Conservation (phyloP, 345 rosid genomes). For the Eutrema japonicum region DNA sequence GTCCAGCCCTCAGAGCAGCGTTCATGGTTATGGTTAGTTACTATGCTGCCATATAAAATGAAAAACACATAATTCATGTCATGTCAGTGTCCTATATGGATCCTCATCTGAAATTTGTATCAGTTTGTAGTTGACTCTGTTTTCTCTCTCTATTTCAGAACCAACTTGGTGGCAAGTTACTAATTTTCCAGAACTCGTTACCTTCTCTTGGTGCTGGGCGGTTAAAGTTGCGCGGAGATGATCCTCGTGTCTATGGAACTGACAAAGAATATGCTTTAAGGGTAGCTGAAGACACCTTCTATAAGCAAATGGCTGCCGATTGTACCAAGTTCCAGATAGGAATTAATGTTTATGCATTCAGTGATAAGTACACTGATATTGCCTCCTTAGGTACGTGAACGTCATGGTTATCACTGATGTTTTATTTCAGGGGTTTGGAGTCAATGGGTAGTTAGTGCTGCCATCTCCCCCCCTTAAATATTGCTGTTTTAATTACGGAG, state of each 20-base stretch:
- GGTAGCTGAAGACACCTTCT: constrained; percentile 89
- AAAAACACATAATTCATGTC: neutral
- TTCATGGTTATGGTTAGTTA: constrained; percentile 91
- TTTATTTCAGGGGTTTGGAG: constrained; percentile 16
- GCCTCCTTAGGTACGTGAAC: constrained; percentile 86
- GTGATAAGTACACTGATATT: constrained; percentile 91
- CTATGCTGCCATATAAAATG: constrained; percentile 26
- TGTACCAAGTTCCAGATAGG: constrained; percentile 95
- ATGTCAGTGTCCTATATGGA: constrained; percentile 7
- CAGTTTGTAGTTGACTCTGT: constrained; percentile 32
- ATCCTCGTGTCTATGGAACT: constrained; percentile 91
- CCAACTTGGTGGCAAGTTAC: constrained; percentile 93
- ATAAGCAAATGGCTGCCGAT: constrained; percentile 99
- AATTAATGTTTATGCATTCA: constrained; percentile 84
- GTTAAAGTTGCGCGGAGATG: constrained; percentile 95
- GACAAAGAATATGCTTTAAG: constrained; percentile 87
- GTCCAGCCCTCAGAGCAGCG: constrained; percentile 96
- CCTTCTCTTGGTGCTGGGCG: constrained; percentile 98
- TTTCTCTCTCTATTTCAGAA: constrained; percentile 54
- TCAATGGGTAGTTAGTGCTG: constrained; percentile 22
- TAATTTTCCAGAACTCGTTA: constrained; percentile 87
- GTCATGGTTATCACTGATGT: constrained; percentile 8
- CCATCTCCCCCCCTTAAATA: neutral
- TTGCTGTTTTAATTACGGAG: constrained; percentile 14
- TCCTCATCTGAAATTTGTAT: constrained; percentile 14